Conservation (phyloP, 2,329 filamentous ascomycete genomes). For the Anisogramma anomala region DNA sequence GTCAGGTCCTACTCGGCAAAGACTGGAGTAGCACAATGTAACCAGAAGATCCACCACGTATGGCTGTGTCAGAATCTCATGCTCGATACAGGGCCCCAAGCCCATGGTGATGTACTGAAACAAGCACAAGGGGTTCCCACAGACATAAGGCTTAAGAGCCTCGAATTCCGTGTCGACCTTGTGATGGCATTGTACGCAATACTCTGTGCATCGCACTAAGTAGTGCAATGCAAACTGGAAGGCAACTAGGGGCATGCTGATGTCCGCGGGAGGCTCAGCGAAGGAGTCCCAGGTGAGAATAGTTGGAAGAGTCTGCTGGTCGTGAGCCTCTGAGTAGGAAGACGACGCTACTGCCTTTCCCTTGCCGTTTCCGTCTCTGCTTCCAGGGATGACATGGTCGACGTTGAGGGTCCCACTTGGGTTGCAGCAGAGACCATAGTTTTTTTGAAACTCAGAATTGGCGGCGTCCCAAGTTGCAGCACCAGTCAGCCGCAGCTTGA, state of each 20-base stretch:
- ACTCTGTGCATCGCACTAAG: slow-evolving; percentile 70
- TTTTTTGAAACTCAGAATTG: slow-evolving; percentile 30
- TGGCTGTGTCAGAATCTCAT: slow-evolving; percentile 69
- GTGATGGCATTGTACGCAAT: slow-evolving; percentile 75
- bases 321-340: slow-evolving; percentile 16
- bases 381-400: background rate
- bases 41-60: slow-evolving; percentile 75
- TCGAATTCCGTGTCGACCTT: slow-evolving; percentile 53
- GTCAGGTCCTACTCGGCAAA: background rate
- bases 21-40: slow-evolving; percentile 65
- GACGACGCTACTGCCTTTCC: slow-evolving; percentile 14
- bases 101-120: slow-evolving; percentile 84
- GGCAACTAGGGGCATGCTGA: slow-evolving; percentile 43
- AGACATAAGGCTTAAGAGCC: slow-evolving; percentile 69
- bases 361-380: background rate
- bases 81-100: slow-evolving; percentile 73
- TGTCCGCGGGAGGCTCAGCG: slow-evolving; percentile 13
- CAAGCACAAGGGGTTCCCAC: slow-evolving; percentile 61
- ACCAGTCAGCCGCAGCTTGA: slow-evolving; percentile 44
- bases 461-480: slow-evolving; percentile 57
- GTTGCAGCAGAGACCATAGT: too few relatives aligned
- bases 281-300: slow-evolving; percentile 4
- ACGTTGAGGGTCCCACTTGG: too few relatives aligned
- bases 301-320: slow-evolving; percentile 1
- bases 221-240: slow-evolving; percentile 72